A percentile compares a stretch with the other conserved stretches of the same genome.
Conservation (phyloP, 2,329 filamentous ascomycete genomes). For the Colletotrichum neosansevieriae region DNA sequence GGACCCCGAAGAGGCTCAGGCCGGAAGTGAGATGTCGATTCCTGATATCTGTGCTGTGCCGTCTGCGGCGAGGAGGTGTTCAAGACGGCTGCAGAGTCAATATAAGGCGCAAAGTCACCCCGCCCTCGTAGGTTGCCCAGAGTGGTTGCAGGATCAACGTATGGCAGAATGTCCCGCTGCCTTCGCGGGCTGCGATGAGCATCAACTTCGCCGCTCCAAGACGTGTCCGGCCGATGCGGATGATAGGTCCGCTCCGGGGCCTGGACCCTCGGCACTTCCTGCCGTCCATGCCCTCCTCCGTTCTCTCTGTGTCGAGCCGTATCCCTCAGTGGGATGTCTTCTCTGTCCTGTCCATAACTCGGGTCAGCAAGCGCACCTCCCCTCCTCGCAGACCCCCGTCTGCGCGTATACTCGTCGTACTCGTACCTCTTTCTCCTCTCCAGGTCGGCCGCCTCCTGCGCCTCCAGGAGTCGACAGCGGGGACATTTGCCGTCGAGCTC, state of each 20-base stretch:
- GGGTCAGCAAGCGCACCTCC: neutral
- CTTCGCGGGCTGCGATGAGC: neutral
- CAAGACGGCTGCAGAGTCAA: neutral
- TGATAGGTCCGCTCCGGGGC: neutral
- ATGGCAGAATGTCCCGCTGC: constrained; percentile 2
- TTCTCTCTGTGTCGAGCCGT: neutral
- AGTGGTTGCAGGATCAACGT: neutral
- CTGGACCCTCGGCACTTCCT: neutral
- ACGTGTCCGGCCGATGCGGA: neutral
- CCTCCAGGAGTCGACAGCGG: constrained; percentile 14
- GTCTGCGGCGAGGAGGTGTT: neutral
- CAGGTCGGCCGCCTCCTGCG: constrained; percentile 2
- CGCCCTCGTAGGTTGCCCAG: neutral
- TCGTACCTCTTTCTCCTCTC: neutral
- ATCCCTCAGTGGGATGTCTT: neutral
- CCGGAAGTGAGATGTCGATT: neutral
- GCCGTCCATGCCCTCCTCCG: neutral
- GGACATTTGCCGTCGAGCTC: constrained; percentile 20
- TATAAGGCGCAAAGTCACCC: constrained; percentile 1
- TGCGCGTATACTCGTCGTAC: neutral
- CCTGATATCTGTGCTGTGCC: neutral
- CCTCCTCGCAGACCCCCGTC: neutral
- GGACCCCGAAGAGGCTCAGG: constrained; percentile 3
- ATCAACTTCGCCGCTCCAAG: neutral
- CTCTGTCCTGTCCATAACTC: neutral